These are phyloP conservation scores for Avicennia marina DNA, from an alignment of 257 asterid genomes.

Conservation along the genomic window DNA sequence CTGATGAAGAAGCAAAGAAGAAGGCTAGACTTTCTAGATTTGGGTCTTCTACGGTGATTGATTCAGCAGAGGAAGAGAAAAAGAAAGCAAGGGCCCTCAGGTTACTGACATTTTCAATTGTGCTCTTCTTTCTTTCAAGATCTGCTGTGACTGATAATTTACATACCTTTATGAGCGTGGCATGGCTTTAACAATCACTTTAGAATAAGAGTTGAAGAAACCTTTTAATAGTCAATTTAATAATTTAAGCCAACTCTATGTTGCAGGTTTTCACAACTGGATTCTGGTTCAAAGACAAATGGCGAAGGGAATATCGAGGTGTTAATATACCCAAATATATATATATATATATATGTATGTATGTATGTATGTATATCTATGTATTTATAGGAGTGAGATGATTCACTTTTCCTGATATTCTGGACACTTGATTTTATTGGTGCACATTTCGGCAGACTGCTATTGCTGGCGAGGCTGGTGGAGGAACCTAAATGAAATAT, in stretches of 20 bases:
- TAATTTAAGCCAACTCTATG: not conserved
- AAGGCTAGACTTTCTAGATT: constrained; percentile 89
- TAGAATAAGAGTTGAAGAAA: not conserved
- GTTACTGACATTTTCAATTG: constrained; percentile 26
- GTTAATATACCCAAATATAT: not conserved
- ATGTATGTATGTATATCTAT: too few species aligned
- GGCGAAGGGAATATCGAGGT: not conserved
- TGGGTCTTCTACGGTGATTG: constrained; percentile 41
- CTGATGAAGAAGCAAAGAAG: constrained; percentile 79
- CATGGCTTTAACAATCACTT: not conserved
- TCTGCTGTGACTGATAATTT: not conserved
- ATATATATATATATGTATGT: not conserved
- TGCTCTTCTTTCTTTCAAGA: not conserved
- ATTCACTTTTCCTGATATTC: not conserved
- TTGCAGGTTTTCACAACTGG: constrained; percentile 1
- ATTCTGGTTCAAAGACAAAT: not conserved
- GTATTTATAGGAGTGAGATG: not conserved
- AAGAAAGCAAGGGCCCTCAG: constrained; percentile 94
- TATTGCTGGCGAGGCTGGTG: too few species aligned
- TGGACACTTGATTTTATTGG: too few species aligned
- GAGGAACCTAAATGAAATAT: too few species aligned
- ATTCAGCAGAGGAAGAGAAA: constrained; percentile 77
- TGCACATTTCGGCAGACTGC: too few species aligned
- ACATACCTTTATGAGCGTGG: too few species aligned
- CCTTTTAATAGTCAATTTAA: constrained; percentile 8